A percentile compares a stretch with the other conserved stretches of the same genome.
phyloP scores from a whole-genome alignment of 495 filamentous ascomycete species.

The Aspergillus bertholletiae region DNA sequence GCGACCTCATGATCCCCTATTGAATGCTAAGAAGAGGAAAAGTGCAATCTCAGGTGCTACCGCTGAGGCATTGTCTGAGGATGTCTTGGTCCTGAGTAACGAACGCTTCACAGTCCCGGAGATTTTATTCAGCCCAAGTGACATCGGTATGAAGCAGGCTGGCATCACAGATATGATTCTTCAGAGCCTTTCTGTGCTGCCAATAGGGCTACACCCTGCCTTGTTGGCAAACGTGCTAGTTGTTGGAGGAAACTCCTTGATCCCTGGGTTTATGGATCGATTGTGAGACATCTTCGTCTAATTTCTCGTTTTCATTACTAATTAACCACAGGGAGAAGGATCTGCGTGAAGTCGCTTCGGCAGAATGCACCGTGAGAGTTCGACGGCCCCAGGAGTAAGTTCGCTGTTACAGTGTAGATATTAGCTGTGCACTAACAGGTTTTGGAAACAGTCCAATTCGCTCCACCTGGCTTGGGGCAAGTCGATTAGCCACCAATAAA shows the following conservation, averaged over 20 bases:
- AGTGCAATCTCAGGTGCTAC: conserved; percentile 44
- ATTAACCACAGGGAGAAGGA: conserved; percentile 56
- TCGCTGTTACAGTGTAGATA: neutral
- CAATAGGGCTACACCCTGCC: conserved; percentile 69
- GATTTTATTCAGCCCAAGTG: conserved; percentile 77
- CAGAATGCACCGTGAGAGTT: conserved; percentile 73
- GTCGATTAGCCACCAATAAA: conserved; percentile 65
- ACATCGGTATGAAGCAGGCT: conserved; percentile 83
- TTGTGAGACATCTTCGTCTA: conserved; percentile 45
- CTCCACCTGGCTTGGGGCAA: conserved; percentile 82
- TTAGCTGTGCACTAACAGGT: conserved; percentile 6
- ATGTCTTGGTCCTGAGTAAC: conserved; percentile 81
- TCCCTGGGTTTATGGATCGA: conserved; percentile 79
- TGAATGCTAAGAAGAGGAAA: conserved; percentile 60
- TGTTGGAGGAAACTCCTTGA: conserved; percentile 78
- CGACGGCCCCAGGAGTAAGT: conserved; percentile 61
- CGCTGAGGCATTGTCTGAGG: conserved; percentile 61
- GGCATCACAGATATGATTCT: conserved; percentile 78
- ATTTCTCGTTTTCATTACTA: neutral
- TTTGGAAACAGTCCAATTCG: conserved; percentile 57
- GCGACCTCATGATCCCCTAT: conserved; percentile 67
- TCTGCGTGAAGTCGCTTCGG: conserved; percentile 67
- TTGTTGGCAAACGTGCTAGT: conserved; percentile 85
- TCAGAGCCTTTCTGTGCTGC: conserved; percentile 74
- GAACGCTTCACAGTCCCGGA: conserved; percentile 92